Evolutionary conservation across 176 grass and related monocot species (phyloP), one percentile per base, ranked within the genome.

Genomic region (Bromus sterilis): DNA sequence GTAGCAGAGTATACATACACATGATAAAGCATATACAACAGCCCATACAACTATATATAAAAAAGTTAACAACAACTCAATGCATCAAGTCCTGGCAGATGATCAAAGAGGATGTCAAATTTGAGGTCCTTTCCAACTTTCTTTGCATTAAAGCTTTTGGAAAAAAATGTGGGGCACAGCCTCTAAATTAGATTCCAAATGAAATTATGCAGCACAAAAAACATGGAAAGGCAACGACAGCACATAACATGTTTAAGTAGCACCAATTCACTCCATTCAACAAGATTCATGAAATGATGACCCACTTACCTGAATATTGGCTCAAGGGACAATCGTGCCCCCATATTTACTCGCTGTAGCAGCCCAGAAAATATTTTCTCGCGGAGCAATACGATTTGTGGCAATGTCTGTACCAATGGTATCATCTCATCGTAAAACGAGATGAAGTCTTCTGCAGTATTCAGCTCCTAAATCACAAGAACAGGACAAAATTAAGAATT

Each of bases 371-470:
- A 91, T 41, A 98, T 81, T 30, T 83, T 91, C 78, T 94, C 95
- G 48, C 84, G 76, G 57, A 94, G 92, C 63, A 98, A 86, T 30
- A 98, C 86, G 70, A 98, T 90, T 84, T 98, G 95, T n/a, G 95
- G 90, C 53, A 98, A 58, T 32, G 95, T 98, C 78, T 98, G 95
- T 20, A 93, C 95, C 74, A 98, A 66, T 9, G 90, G 95, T 75
- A 89, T 86, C 81, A 91, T 89, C 84, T 94, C 83, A 11, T 93
- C 88, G 29, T 98, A 98, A 90, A 93, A 88, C 3, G 92, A 91
- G 59, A 98, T 94, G 78, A 98, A 98, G 39, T 91, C 92, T 28
- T 91, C 95, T 25, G 92, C 90, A 16, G 92, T 98, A 84, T 94
- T 94, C 30, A 98, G 65, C 74, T 98, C 95, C 95, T 98, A 78